Percentiles rank a stretch among this genome's conserved stretches.
These are phyloP conservation scores for Cladorrhinum samala DNA, from an alignment of 495 filamentous ascomycete species.

Conservation along the genomic window DNA sequence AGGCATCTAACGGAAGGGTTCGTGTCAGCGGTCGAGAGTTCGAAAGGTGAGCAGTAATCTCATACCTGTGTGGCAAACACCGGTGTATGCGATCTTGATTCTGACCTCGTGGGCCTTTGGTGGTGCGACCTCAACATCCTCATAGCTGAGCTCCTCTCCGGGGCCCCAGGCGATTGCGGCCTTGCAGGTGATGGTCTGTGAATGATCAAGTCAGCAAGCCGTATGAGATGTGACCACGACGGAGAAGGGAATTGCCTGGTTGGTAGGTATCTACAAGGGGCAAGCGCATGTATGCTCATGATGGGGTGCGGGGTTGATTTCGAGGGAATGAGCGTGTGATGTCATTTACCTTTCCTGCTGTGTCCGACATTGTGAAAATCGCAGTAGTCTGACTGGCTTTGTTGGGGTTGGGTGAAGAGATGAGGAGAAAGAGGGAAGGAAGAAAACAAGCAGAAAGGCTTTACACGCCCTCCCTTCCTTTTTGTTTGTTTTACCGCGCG, in stretches of 20 bases:
- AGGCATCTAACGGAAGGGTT: constrained; percentile 69
- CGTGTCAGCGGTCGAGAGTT: neutral
- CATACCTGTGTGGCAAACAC: constrained; percentile 94
- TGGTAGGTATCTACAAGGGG: neutral
- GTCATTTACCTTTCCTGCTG: constrained; percentile 40
- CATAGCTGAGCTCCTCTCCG: constrained; percentile 77
- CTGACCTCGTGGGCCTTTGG: constrained; percentile 95
- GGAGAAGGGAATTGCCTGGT: constrained; percentile 7
- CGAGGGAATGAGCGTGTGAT: neutral
- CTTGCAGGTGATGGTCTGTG: constrained; percentile 55
- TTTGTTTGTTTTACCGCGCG: constrained; percentile 1
- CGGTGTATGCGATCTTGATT: constrained; percentile 93
- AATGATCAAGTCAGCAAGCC: neutral
- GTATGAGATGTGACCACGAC: neutral
- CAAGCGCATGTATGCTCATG: neutral
- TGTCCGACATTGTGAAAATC: constrained; percentile 36
- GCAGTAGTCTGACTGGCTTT: neutral
- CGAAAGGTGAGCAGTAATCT: neutral
- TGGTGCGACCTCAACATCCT: constrained; percentile 86
- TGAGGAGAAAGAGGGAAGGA: neutral
- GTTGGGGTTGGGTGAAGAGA: neutral
- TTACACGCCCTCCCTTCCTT: constrained; percentile 1
- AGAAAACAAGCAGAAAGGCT: neutral
- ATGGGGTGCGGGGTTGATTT: constrained; percentile 6
- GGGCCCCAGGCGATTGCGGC: constrained; percentile 96